Conservation (phyloP, 176 grass and related monocot genomes). For the Triticum dicoccoides region DNA sequence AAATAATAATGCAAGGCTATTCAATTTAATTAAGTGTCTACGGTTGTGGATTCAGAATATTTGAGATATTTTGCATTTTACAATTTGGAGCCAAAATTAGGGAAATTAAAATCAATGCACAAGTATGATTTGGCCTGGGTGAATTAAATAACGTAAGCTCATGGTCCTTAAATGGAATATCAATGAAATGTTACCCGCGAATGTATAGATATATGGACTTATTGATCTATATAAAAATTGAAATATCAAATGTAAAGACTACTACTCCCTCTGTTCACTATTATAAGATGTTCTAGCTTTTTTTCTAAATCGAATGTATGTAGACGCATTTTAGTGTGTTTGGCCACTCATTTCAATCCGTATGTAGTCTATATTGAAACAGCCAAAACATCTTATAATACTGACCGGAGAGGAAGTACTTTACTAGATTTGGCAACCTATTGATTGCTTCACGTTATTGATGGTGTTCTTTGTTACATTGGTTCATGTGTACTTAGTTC, state of each 20-base stretch:
- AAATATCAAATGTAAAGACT: background rate
- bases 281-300: no score
- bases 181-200: background rate
- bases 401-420: no score
- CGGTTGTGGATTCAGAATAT: background rate
- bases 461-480: no score
- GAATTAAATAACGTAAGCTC: background rate
- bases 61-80: background rate
- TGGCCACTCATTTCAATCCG: no score
- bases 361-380: no score
- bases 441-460: no score
- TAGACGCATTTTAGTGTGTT: no score
- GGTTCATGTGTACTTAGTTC: no score
- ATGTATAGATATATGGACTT: background rate
- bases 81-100: background rate
- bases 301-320: no score
- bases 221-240: background rate
- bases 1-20: background rate
- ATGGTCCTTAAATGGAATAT: background rate
- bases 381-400: no score
- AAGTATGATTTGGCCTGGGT: background rate
- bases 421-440: no score
- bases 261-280: background rate
- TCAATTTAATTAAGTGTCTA: background rate
- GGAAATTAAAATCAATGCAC: background rate